Percentiles rank a stretch among this genome's conserved stretches.
Evolutionary conservation across 2,329 filamentous ascomycete genomes (phyloP).

Genomic region (Fusarium mundagurra): DNA sequence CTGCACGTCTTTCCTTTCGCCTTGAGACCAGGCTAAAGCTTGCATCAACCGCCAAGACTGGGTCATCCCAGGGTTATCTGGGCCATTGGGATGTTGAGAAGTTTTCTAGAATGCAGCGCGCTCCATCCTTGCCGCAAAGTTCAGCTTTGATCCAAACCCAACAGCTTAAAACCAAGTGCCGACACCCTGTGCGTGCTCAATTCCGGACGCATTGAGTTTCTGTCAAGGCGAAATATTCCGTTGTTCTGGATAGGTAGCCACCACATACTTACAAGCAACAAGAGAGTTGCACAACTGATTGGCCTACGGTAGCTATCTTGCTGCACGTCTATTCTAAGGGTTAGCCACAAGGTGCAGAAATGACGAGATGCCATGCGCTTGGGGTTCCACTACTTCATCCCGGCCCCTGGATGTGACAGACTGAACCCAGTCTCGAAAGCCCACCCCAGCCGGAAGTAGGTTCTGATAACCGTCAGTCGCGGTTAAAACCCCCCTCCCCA

Average conservation of each 20-base stretch:
- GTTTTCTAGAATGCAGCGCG: constrained; percentile 31
- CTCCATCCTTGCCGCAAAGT: constrained; percentile 16
- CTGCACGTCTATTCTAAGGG: constrained; percentile 14
- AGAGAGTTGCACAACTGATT: constrained; percentile 1
- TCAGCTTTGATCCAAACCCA: constrained; percentile 29
- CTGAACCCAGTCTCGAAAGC: constrained; percentile 4
- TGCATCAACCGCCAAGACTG: constrained; percentile 21
- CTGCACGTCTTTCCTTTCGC: constrained; percentile 32
- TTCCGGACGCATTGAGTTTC: neutral
- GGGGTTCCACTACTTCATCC: constrained; percentile 37
- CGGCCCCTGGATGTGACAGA: constrained; percentile 23
- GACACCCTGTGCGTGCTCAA: neutral
- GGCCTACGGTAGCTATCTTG: constrained; percentile 7
- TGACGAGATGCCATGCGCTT: constrained; percentile 40
- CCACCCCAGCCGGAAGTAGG: constrained; percentile 4
- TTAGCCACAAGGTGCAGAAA: constrained; percentile 27
- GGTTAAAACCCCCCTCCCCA: constrained; percentile 18
- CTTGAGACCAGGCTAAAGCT: constrained; percentile 22
- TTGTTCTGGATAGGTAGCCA: neutral
- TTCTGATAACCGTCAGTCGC: constrained; percentile 25
- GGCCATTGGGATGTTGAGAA: constrained; percentile 12
- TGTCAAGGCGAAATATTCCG: neutral
- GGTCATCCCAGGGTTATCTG: constrained; percentile 18
- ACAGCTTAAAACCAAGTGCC: constrained; percentile 19
- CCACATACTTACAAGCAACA: neutral